Base-by-base conservation (phyloP, 441 rosid genomes). In the Populus hybrid region DNA sequence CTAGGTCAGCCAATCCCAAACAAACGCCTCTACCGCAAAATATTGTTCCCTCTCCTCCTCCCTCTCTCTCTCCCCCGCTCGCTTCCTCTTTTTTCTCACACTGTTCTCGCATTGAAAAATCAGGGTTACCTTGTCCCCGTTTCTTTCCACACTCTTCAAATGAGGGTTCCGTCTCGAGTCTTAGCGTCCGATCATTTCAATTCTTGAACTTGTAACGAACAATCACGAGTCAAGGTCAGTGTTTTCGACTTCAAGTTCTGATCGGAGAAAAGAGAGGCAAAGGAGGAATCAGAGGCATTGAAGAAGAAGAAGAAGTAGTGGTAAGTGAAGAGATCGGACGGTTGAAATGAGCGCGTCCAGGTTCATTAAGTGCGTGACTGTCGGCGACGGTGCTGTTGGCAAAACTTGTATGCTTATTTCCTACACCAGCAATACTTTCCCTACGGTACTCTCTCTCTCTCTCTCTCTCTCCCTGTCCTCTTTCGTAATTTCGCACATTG, bases 261-360 rank as follows among this genome's bases (percentile, higher is more conserved):
- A 73, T 73, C 69, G 6, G 76, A 64, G 40, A n/a, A 63, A 26
- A 21, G 67, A 68, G 1, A 10, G 50, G 72, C 26, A n/a, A 20
- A 21, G 24, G 64, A 38, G 61, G n/a, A 53, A 75, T 75, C 68
- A 10, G 9, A 33, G 8, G 26, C 28, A 56, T 68, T 68, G 78
- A 33, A 77, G 28, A 63, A 20, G 42, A 69, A 50, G 59, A 12
- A 23, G 9, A 0, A 66, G 59, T 45, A 11, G 72, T 53, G 23
- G 65, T 50, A 16, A 29, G 18, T 69, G 36, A 69, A 69, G 72
- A 73, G 77, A 73, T 77, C 82, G 28, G 66, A 71, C 74, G 74
- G 84, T 33, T 75, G 82, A 87, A 81, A 94, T 92, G 98, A 94
- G 96, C 74, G 97, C 31, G 31, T 29, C 31, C 31, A 29, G 31